Conservation (phyloP, 495 filamentous ascomycete genomes). For the Parmelia sp. region DNA sequence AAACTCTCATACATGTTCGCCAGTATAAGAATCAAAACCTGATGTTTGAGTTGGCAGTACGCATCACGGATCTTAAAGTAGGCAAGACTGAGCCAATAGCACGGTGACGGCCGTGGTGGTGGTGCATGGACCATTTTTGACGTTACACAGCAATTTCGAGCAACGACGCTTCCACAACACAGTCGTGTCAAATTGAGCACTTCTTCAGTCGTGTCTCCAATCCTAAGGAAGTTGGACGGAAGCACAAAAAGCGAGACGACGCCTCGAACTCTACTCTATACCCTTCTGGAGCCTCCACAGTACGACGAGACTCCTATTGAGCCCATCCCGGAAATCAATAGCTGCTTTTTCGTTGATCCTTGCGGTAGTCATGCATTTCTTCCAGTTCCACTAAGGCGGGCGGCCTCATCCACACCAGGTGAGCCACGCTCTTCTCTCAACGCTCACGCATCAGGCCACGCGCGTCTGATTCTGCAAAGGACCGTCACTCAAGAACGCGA, state of each 20-base stretch:
- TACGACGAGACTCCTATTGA: not conserved
- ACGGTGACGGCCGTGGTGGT: not conserved
- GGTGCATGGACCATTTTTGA: not conserved
- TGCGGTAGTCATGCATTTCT: not conserved
- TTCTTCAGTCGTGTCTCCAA: not conserved
- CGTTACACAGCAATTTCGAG: not conserved
- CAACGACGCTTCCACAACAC: not conserved
- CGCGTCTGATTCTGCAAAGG: not conserved
- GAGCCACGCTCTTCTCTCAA: not conserved
- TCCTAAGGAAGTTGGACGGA: not conserved
- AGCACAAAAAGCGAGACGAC: not conserved
- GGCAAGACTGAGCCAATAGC: not conserved
- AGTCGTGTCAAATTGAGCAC: not conserved
- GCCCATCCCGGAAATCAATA: fast-evolving
- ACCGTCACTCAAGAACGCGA: not conserved
- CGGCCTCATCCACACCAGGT: not conserved
- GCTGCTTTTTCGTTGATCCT: not conserved
- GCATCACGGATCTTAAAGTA: not conserved
- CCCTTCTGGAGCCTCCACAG: not conserved
- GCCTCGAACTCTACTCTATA: not conserved
- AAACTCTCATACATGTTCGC: not conserved
- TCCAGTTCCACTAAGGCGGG: not conserved
- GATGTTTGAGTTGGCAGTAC: not conserved
- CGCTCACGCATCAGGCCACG: not conserved
- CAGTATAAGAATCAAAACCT: not conserved